Evolutionary conservation across 2,329 filamentous ascomycete species (phyloP).

Genomic region (Fusarium torulosum): DNA sequence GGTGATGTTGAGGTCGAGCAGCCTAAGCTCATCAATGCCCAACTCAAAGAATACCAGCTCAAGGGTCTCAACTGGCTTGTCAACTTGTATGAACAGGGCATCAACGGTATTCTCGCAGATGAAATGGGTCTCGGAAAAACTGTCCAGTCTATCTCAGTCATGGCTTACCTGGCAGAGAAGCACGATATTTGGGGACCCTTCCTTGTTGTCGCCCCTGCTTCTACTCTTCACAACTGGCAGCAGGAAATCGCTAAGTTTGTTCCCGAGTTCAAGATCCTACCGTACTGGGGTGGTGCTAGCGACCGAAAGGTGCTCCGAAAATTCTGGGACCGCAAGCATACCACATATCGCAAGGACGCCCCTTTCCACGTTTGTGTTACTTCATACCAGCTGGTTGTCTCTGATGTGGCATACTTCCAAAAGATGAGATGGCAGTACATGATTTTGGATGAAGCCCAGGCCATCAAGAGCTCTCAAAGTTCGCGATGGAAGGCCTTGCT

Average conservation of each 20-base stretch:
- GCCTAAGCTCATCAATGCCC: conserved; percentile 90
- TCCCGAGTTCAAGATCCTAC: conserved; percentile 91
- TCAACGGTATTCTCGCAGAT: conserved; percentile 98
- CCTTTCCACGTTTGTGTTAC: conserved; percentile 97
- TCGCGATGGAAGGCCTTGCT: conserved; percentile 97
- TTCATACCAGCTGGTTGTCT: conserved; percentile 96
- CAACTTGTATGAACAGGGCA: conserved; percentile 98
- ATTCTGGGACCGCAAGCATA: conserved; percentile 98
- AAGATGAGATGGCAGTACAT: conserved; percentile 99
- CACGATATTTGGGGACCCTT: conserved; percentile 99
- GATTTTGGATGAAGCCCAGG: conserved; percentile 98
- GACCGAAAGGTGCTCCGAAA: conserved; percentile 97
- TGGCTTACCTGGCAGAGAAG: conserved; percentile 97
- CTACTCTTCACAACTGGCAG: conserved; percentile 98
- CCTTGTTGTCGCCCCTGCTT: conserved; percentile 94
- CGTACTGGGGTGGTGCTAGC: conserved; percentile 95
- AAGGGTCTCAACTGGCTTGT: conserved; percentile 99
- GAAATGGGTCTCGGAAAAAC: conserved; percentile 99
- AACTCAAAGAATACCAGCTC: conserved; percentile 98
- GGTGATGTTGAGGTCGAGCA: conserved; percentile 95
- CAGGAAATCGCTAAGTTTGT: conserved; percentile 98
- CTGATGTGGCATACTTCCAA: conserved; percentile 96
- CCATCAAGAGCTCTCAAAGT: conserved; percentile 97
- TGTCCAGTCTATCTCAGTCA: conserved; percentile 98
- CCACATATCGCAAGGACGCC: conserved; percentile 92